Base-by-base conservation (phyloP, 164 flowering plant genomes). In the Litsea cubeba region DNA sequence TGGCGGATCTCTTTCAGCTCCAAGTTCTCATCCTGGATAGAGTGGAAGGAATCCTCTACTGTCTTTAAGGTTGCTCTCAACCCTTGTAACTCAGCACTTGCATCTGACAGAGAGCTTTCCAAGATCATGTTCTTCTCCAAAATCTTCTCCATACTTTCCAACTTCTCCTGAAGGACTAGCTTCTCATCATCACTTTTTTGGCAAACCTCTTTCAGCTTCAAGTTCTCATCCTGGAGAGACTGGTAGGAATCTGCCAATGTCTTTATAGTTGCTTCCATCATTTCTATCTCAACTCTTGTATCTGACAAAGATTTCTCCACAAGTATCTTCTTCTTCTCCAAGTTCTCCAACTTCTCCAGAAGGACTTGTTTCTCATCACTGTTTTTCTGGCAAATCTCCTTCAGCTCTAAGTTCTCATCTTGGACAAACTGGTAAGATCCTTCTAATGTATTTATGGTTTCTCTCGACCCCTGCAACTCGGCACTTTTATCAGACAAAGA, bases 391-490 rank as follows among this genome's bases (percentile, higher is more conserved):
- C 17, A 54, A 18, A 15, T 14, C 10, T 54, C 6, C 11, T 54
- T 54, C 60, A 54, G 60, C 20, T 3, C 20, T 5, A 18, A 54
- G n/a, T 54, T 54, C 60, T 54, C 60, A 14, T 18, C 6, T 6
- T 3, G n/a, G 20, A 54, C 18, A 17, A 5, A 54, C n/a, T 54
- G 60, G 20, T 14, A 54, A 18, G 60, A 54, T 18, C 6, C 46
- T 35, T 35, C 46, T 35, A 35, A 35, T 35, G 8, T 35, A 6
- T 85, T 89, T 50, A 89, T 86, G 71, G 82, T 87, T 50, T 62
- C 79, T 73, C 88, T 84, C 76, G 85, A 77, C 60, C 87, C 82
- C 81, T 88, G 90, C 30, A 90, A 86, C 83, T 95, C 95, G 77
- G 72, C 70, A 78, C 82, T 88, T 65, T 87, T 90, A 82, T 76